These are phyloP conservation scores for Tolypocladium cylindrosporum DNA, from an alignment of 2,329 filamentous ascomycete species.

Conservation along the genomic window DNA sequence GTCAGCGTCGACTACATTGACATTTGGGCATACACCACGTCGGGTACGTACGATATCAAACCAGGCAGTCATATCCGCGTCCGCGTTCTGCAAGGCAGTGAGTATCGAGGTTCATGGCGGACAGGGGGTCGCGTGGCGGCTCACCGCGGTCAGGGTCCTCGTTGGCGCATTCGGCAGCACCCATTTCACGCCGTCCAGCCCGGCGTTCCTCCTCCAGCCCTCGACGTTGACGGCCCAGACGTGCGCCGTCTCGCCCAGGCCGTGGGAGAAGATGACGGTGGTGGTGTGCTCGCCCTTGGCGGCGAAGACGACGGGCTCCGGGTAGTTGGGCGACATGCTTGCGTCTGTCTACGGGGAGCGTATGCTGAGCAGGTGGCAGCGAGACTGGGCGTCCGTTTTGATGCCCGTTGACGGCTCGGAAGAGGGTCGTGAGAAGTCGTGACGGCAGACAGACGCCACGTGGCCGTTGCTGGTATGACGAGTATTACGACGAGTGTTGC, in stretches of 20 bases:
- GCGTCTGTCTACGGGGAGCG: neutral
- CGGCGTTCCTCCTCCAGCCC: conserved; percentile 67
- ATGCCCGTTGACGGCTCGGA: too few relatives aligned
- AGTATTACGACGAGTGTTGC: too few relatives aligned
- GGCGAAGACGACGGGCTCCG: conserved; percentile 54
- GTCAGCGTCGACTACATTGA: neutral
- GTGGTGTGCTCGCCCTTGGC: conserved; percentile 72
- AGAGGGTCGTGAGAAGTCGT: too few relatives aligned
- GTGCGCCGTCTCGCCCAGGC: conserved; percentile 66
- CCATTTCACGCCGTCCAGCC: conserved; percentile 78
- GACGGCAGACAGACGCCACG: too few relatives aligned
- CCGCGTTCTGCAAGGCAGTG: conserved; percentile 45
- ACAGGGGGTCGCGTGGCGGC: neutral
- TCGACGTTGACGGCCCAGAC: conserved; percentile 70
- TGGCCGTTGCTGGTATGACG: too few relatives aligned
- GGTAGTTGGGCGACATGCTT: neutral
- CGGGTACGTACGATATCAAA: conserved; percentile 52
- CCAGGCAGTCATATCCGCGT: conserved; percentile 72
- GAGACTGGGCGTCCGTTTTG: neutral
- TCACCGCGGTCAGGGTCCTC: conserved; percentile 61
- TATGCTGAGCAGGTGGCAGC: too few relatives aligned
- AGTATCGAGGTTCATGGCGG: neutral
- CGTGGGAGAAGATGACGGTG: conserved; percentile 82
- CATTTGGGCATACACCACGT: neutral
- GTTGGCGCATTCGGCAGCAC: conserved; percentile 76